Evolutionary conservation across 352 stramenopile genomes (phyloP).

Genomic region (Pythium aquatile): DNA sequence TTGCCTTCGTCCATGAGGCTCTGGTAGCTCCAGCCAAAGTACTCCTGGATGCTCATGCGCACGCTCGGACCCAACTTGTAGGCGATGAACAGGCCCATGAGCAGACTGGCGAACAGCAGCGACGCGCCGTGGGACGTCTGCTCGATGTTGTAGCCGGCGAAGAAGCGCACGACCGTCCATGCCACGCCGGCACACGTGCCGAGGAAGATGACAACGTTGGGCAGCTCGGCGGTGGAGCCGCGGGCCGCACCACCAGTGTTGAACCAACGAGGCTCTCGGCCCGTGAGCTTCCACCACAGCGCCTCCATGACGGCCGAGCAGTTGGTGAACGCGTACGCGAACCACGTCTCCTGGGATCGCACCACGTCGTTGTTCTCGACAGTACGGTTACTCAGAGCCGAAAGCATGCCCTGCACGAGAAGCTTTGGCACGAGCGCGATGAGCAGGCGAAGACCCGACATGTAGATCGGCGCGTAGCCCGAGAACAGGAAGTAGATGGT

Average conservation of each 20-base stretch:
- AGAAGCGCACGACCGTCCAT: constrained; percentile 77
- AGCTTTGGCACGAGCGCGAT: constrained; percentile 81
- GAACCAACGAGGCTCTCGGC: constrained; percentile 77
- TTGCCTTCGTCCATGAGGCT: constrained; percentile 84
- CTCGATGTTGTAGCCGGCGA: constrained; percentile 72
- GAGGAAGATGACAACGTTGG: constrained; percentile 79
- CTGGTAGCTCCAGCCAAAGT: constrained; percentile 88
- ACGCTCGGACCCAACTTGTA: constrained; percentile 79
- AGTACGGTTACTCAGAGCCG: constrained; percentile 74
- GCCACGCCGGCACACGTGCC: constrained; percentile 60
- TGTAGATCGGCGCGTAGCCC: constrained; percentile 81
- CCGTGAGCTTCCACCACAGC: constrained; percentile 83
- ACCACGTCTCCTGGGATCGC: constrained; percentile 82
- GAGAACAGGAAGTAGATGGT: constrained; percentile 86
- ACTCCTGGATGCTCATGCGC: constrained; percentile 87
- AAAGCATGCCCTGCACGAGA: constrained; percentile 70
- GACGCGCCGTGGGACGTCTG: constrained; percentile 74
- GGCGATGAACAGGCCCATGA: constrained; percentile 82
- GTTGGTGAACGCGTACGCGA: constrained; percentile 83
- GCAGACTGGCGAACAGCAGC: constrained; percentile 67
- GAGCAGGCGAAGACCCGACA: constrained; percentile 62
- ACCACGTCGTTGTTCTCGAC: constrained; percentile 86
- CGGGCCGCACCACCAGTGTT: constrained; percentile 73
- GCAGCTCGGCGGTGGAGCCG: constrained; percentile 64
- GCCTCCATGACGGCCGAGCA: constrained; percentile 72